Evolutionary conservation across 768 basidiomycete genomes (phyloP), one percentile per base, ranked within the genome.

Genomic region (Coprinopsis sp.): DNA sequence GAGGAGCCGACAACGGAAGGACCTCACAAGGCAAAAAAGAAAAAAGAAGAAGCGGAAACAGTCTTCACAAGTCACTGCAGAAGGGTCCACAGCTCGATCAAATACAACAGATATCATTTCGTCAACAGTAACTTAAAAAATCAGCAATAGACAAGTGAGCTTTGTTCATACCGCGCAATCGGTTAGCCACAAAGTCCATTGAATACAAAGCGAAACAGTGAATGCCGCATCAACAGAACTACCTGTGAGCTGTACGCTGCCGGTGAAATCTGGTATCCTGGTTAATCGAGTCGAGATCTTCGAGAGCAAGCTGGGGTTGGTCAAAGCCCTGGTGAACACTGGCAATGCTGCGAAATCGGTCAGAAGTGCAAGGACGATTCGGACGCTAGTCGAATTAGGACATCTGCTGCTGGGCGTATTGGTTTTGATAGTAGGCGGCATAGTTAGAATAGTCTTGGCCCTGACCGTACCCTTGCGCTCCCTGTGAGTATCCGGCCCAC

Each of bases 381-480:
- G 44, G 51, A 52, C 28, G 54, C 47, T 38, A 16, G 13, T 19
- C 13, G 42, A 23, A 25, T 53, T 55, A 60, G 54, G 55, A 73
- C 63, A 76, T 62, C 66, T 81, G 82, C 67, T 86, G 83, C 64
- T 89, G 87, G 53, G 82, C 74, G 60, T 90, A 91, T 76, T 90
- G 88, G 64, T 78, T 80, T 71, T 91, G 88, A 66, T 92, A 92
- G 64, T 91, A 92, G 51, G 87, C 78, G 34, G 88, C 85, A 52
- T 91, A 91, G 63, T 81, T 87, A 62, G 81, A 73, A 62, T 90
- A 89, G 63, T 89, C 89, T 69, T 84, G 81, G 54, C 75, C 63
- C 59, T 73, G 74, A 52, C 72, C 66, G 58, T 74, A 74, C 28
- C 73, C 72, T 16, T 22, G 31, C 14, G 70, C 64, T 29, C 63